Evolutionary conservation across 352 stramenopile species (phyloP), one percentile per base, ranked within the genome.

Genomic region (Phytophthora crassamura): DNA sequence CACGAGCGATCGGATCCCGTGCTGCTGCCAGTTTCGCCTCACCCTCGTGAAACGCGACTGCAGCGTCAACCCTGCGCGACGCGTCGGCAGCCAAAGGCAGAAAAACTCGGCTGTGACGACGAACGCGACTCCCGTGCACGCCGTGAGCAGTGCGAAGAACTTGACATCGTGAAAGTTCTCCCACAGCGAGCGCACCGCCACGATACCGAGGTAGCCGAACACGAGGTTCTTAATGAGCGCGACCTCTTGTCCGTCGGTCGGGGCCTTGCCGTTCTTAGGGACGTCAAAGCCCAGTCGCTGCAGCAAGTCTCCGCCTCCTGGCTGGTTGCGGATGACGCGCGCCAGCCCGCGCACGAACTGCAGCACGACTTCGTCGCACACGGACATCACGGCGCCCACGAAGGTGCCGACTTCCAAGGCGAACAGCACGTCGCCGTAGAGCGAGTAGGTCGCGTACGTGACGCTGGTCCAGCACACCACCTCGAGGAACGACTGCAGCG

Each of bases 401-500:
- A 92, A 89, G 16, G 81, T 90, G 35, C 82, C 84, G 36, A 93
- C 75, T 59, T 94, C 67, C 10, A 90, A 58, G 20, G 86, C 84
- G 14, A 86, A 69, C 6, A 92, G 60, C 38, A 69, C 64, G 63
- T 94, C 82, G 25, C 67, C 67, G 33, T 88, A 78, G 11, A 93
- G 63, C 55, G 75, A 89, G 49, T 84, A 88, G 28, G 82, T 73
- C 5, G 76, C 84, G 59, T 72, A 79, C 58, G 81, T 91, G 47
- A 93, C 83, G 67, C 82, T 92, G 20, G 40, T 65, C 84, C 84
- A 94, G 65, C 84, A 86, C 11, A 80, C 69, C 8, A 93, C 54
- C 56, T 94, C 86, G n/a, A 94, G 46, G 50, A 94, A 94, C 15
- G 84, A 93, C 67, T 91, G 86, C 59, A 94, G 66, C 40, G 86